Conservation (phyloP, 176 grass and related monocot genomes). For the Leersia perrieri region DNA sequence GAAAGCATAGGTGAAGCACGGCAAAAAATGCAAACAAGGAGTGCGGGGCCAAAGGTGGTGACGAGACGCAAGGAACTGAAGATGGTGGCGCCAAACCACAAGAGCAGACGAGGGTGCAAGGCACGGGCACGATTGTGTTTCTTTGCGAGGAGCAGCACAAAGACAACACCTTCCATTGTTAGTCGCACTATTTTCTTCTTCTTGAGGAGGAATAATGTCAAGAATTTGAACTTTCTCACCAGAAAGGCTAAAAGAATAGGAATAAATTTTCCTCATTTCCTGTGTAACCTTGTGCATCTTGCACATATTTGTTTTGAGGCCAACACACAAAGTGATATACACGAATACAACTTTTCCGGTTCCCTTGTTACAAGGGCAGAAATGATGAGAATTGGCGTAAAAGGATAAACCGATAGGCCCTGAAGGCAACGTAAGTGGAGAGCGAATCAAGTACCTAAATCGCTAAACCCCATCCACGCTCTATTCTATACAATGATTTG, state of each 20-base stretch:
- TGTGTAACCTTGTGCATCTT: background rate
- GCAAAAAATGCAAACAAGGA: too few species aligned
- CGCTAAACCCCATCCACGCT: constrained; percentile 37
- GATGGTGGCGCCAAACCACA: too few species aligned
- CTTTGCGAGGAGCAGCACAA: too few species aligned
- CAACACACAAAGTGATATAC: constrained; percentile 18
- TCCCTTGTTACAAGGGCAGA: background rate
- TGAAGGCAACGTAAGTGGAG: constrained; percentile 30
- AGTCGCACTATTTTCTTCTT: too few species aligned
- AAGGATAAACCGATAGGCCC: background rate
- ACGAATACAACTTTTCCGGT: constrained; percentile 14
- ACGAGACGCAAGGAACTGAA: too few species aligned
- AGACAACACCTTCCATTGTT: too few species aligned
- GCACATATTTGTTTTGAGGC: background rate
- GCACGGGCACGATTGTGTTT: too few species aligned
- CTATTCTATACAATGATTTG: constrained; percentile 47
- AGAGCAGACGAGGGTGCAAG: too few species aligned
- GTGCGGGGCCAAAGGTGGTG: too few species aligned
- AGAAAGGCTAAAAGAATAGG: background rate
- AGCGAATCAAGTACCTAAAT: constrained; percentile 45
- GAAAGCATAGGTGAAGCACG: too few species aligned
- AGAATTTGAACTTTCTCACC: background rate
- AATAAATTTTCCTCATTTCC: background rate
- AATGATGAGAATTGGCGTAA: background rate
- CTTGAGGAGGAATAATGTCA: background rate